A percentile compares a stretch with the other conserved stretches of the same genome.
These are phyloP conservation scores for Gelatoporia subvermispora DNA, from an alignment of 768 basidiomycete species.

Conservation along the genomic window DNA sequence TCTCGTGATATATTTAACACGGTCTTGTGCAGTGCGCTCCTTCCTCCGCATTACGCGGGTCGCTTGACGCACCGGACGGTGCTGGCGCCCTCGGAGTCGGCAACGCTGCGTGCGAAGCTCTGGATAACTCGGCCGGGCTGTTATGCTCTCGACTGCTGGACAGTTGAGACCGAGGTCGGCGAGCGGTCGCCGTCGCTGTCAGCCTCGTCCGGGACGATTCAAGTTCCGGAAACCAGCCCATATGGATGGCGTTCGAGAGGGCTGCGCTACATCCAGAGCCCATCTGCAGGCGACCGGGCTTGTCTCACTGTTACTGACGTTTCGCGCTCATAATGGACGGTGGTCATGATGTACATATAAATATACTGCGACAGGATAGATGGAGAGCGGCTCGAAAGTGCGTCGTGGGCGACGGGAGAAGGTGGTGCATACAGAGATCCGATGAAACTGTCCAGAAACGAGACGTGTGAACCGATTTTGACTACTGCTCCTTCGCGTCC, in stretches of 20 bases:
- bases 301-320: conserved; percentile 32
- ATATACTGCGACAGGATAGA: conserved; percentile 1
- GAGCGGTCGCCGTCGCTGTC: conserved; percentile 26
- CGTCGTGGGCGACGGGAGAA: neutral
- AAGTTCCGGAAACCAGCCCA: neutral
- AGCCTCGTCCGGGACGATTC: conserved; percentile 23
- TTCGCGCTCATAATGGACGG: conserved; percentile 9
- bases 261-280: conserved; percentile 34
- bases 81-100: conserved; percentile 45
- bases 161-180: conserved; percentile 59
- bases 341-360: conserved; percentile 9
- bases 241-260: conserved; percentile 31
- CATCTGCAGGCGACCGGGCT: conserved; percentile 23
- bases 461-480: neutral
- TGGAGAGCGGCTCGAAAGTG: neutral
- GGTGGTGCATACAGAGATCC: neutral
- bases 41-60: conserved; percentile 58
- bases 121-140: conserved; percentile 62
- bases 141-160: conserved; percentile 66
- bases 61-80: conserved; percentile 60
- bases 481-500: conserved; percentile 27
- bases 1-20: neutral
- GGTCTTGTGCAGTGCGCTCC: conserved; percentile 29
- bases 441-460: neutral
- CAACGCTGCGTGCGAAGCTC: conserved; percentile 43